A percentile compares a stretch with the other conserved stretches of the same genome.
Conservation (phyloP, 169 alveolate species). For the Theileria sp. region DNA sequence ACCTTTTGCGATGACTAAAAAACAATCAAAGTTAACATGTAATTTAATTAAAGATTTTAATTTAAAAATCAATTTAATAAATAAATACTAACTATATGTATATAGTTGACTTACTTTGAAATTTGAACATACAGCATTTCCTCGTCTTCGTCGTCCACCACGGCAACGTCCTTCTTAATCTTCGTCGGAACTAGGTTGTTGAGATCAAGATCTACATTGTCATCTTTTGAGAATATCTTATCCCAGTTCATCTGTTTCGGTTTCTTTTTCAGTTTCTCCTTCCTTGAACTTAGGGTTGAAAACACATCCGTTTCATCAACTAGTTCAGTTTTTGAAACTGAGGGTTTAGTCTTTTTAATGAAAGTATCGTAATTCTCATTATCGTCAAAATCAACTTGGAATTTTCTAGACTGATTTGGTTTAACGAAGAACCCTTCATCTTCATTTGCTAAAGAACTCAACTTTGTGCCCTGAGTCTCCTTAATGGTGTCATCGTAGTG, state of each 20-base stretch:
- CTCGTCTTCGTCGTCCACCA: constrained; percentile 54
- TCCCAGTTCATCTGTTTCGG: constrained; percentile 55
- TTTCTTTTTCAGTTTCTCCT: constrained; percentile 39
- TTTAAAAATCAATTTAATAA: not conserved
- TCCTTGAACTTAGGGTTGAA: constrained; percentile 35
- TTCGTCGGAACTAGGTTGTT: constrained; percentile 16
- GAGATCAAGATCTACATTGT: constrained; percentile 4
- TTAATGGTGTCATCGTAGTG: constrained; percentile 51
- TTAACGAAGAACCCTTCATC: constrained; percentile 47
- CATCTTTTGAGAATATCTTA: constrained; percentile 26
- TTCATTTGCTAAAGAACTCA: constrained; percentile 29
- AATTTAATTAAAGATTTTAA: too few relatives aligned
- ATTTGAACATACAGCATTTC: constrained; percentile 47
- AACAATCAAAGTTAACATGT: not conserved
- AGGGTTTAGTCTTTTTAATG: not conserved
- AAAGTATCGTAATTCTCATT: constrained; percentile 7
- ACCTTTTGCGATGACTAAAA: constrained; percentile 12
- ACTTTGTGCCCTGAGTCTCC: constrained; percentile 47
- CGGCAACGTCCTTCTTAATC: constrained; percentile 18
- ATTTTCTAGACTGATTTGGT: constrained; percentile 13
- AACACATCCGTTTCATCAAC: constrained; percentile 43
- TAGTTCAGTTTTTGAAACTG: constrained; percentile 10
- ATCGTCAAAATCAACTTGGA: not conserved
- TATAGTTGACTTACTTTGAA: constrained; percentile 25
- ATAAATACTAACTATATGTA: not conserved